Conservation (phyloP, 2,329 filamentous ascomycete species). For the Drechslerella coelobrocha region DNA sequence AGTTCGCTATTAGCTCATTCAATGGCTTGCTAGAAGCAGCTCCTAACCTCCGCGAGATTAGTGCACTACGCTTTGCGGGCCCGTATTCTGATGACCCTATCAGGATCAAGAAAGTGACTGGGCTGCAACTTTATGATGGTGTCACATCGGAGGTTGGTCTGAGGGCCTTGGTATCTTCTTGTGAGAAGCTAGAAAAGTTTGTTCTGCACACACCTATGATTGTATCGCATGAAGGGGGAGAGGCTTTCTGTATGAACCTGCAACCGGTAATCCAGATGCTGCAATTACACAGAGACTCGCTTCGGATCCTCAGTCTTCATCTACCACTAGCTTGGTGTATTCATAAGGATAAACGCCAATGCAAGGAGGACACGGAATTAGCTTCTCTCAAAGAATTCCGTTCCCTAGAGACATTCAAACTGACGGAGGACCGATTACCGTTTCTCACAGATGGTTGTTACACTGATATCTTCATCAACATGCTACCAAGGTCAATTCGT, state of each 20-base stretch:
- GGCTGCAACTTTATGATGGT: slow-evolving; percentile 13
- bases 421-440: slow-evolving; percentile 18
- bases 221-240: slow-evolving; percentile 11
- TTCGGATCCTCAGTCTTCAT: too few relatives aligned
- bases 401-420: slow-evolving; percentile 16
- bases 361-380: slow-evolving; percentile 24
- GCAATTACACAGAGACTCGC: slow-evolving; percentile 15
- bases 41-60: slow-evolving; percentile 29
- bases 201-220: not conserved
- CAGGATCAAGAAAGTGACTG: slow-evolving; percentile 20
- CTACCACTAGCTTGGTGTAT: too few relatives aligned
- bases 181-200: slow-evolving; percentile 22
- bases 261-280: slow-evolving; percentile 17
- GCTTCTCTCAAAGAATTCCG: slow-evolving; percentile 19
- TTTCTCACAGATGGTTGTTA: slow-evolving; percentile 14
- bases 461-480: slow-evolving; percentile 21
- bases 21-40: slow-evolving; percentile 20
- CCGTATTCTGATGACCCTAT: not conserved
- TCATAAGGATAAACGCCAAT: too few relatives aligned
- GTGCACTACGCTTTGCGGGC: not conserved
- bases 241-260: slow-evolving; percentile 5
- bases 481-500: slow-evolving; percentile 32
- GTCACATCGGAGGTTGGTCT: slow-evolving; percentile 1
- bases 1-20: slow-evolving; percentile 19
- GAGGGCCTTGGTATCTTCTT: slow-evolving; percentile 8